phyloP scores from a whole-genome alignment of 2,329 filamentous ascomycete genomes.

The Clonostachys byssicola region DNA sequence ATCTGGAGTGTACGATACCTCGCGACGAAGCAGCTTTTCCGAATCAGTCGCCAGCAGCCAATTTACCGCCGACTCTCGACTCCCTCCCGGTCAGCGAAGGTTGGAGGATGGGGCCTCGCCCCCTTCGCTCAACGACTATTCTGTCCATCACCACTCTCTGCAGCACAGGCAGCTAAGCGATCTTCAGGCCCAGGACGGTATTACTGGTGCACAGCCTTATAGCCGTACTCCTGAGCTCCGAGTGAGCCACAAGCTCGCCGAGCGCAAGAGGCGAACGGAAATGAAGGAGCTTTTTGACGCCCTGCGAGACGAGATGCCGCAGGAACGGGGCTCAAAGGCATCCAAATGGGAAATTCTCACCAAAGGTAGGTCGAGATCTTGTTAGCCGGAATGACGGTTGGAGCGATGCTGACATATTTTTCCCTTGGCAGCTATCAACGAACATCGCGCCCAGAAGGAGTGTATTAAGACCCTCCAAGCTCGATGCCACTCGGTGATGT shows the following conservation, averaged over 20 bases:
- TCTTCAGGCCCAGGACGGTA: constrained; percentile 57
- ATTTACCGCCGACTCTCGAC: constrained; percentile 68
- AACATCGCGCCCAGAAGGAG: constrained; percentile 34
- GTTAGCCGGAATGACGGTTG: not conserved
- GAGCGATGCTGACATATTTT: not conserved
- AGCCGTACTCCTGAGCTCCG: constrained; percentile 78
- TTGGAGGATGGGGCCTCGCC: constrained; percentile 60
- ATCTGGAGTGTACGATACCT: constrained; percentile 51
- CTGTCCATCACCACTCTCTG: constrained; percentile 69
- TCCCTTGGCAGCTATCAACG: not conserved
- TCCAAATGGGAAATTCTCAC: constrained; percentile 89
- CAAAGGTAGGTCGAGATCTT: constrained; percentile 57
- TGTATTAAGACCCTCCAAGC: constrained; percentile 38
- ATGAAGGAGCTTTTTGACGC: constrained; percentile 88
- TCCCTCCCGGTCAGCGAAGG: constrained; percentile 68
- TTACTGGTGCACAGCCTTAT: constrained; percentile 65
- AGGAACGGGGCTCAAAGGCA: constrained; percentile 77
- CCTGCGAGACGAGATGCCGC: constrained; percentile 71
- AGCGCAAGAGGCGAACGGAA: constrained; percentile 78
- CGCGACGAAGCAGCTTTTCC: constrained; percentile 70
- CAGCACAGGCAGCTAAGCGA: constrained; percentile 70
- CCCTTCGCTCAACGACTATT: constrained; percentile 41
- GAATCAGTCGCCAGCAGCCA: constrained; percentile 78
- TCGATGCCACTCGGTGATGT: constrained; percentile 33
- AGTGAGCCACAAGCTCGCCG: constrained; percentile 80